A percentile compares a stretch with the other conserved stretches of the same genome.
Conservation (phyloP, 1,139 yeast genomes). For the Debaryomyces psychrophilus region DNA sequence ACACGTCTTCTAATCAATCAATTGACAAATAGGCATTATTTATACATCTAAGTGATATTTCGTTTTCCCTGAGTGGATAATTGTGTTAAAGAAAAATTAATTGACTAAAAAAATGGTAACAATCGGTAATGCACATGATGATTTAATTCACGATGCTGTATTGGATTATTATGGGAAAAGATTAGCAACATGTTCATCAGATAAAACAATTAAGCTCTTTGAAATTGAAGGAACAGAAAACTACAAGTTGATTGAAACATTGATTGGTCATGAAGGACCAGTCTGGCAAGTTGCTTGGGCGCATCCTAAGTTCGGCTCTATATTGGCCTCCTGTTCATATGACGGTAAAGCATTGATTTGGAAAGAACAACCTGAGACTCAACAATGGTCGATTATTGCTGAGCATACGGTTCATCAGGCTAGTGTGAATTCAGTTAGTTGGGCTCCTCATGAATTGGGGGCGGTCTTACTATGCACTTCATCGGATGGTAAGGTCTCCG, state of each 20-base stretch:
- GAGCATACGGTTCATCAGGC: conserved; percentile 91
- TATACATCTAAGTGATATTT: neutral
- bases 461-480: conserved; percentile 90
- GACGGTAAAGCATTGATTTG: conserved; percentile 94
- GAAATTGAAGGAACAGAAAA: conserved; percentile 83
- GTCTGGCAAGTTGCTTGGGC: conserved; percentile 99
- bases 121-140: conserved; percentile 81
- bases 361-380: conserved; percentile 83
- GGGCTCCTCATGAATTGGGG: conserved; percentile 99
- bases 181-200: conserved; percentile 93
- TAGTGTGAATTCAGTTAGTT: conserved; percentile 87
- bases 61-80: neutral
- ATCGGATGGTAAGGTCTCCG: conserved; percentile 89
- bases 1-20: conserved; percentile 7
- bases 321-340: conserved; percentile 91
- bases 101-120: conserved; percentile 53
- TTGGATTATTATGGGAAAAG: conserved; percentile 95
- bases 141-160: conserved; percentile 94
- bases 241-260: conserved; percentile 77
- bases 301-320: conserved; percentile 95
- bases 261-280: conserved; percentile 93
- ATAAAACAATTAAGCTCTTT: conserved; percentile 89
- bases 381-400: conserved; percentile 85
- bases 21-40: conserved; percentile 2
- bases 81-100: conserved; percentile 4